These are phyloP conservation scores for Sphaerulina musiva DNA, from an alignment of 2,329 filamentous ascomycete genomes.

Conservation along the genomic window DNA sequence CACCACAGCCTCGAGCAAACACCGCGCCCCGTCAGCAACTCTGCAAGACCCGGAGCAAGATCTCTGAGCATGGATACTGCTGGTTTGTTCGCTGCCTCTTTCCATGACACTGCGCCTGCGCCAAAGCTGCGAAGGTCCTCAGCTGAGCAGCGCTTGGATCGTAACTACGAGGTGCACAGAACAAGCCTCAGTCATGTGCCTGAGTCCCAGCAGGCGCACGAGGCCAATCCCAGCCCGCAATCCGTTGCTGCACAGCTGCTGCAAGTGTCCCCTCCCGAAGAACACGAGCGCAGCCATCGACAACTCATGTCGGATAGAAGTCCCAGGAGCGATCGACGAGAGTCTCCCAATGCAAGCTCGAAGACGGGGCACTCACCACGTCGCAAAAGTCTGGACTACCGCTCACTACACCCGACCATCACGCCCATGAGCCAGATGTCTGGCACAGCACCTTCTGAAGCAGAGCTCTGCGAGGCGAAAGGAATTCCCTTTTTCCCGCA, in stretches of 20 bases:
- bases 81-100: neutral
- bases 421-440: constrained; percentile 27
- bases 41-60: neutral
- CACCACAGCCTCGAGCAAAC: constrained; percentile 14
- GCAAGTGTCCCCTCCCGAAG: constrained; percentile 3
- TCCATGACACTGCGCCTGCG: constrained; percentile 2
- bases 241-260: constrained; percentile 2
- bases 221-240: neutral
- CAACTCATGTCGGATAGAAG: constrained; percentile 1
- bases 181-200: constrained; percentile 16
- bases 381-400: constrained; percentile 23
- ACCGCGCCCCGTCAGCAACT: constrained; percentile 10
- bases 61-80: constrained; percentile 13
- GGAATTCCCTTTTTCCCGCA: constrained; percentile 57
- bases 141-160: constrained; percentile 17
- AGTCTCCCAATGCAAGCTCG: constrained; percentile 13
- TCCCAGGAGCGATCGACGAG: constrained; percentile 9
- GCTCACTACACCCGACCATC: constrained; percentile 20
- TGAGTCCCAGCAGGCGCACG: constrained; percentile 6
- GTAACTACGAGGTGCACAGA: constrained; percentile 17
- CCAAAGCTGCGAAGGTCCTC: constrained; percentile 20
- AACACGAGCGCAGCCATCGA: neutral
- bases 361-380: constrained; percentile 16
- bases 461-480: constrained; percentile 55
- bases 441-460: constrained; percentile 26